Percentiles rank a stretch among this genome's conserved stretches.
Conservation (phyloP, 2,329 filamentous ascomycete species). For the Verticillium tricorpus region DNA sequence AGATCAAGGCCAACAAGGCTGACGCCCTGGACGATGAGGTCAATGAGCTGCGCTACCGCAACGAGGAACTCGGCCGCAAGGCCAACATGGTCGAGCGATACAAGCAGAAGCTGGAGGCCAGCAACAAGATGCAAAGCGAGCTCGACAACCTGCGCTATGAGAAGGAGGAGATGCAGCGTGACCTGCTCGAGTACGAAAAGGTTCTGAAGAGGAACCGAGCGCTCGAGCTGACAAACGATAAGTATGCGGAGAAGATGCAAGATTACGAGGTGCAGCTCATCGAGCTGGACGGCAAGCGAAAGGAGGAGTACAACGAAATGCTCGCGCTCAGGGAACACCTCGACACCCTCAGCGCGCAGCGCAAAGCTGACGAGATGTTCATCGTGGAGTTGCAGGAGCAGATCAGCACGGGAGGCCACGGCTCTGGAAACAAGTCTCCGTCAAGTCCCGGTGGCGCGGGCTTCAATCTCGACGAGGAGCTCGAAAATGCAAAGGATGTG, state of each 20-base stretch:
- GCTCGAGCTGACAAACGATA: constrained; percentile 26
- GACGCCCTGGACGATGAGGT: constrained; percentile 55
- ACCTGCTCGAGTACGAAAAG: constrained; percentile 30
- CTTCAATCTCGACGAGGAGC: constrained; percentile 56
- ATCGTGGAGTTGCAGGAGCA: constrained; percentile 59
- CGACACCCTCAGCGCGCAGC: constrained; percentile 34
- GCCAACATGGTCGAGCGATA: constrained; percentile 60
- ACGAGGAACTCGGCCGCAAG: constrained; percentile 55
- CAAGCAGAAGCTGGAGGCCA: constrained; percentile 57
- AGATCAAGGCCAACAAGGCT: constrained; percentile 40
- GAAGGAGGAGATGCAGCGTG: constrained; percentile 47
- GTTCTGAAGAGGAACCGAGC: constrained; percentile 30
- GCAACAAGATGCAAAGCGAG: constrained; percentile 51
- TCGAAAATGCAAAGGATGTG: constrained; percentile 43
- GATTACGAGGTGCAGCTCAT: constrained; percentile 31
- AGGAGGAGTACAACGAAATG: constrained; percentile 41
- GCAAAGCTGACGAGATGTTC: constrained; percentile 46
- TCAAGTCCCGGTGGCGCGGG: constrained; percentile 5
- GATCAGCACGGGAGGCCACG: constrained; percentile 32
- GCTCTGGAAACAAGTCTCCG: constrained; percentile 1
- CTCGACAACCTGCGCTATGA: constrained; percentile 51
- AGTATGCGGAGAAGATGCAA: constrained; percentile 22
- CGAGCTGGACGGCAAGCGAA: constrained; percentile 35
- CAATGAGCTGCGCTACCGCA: constrained; percentile 53
- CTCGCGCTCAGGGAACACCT: constrained; percentile 33